Evolutionary conservation across 805 yeast genomes (phyloP).

Genomic region (Metschnikowia anglica): DNA sequence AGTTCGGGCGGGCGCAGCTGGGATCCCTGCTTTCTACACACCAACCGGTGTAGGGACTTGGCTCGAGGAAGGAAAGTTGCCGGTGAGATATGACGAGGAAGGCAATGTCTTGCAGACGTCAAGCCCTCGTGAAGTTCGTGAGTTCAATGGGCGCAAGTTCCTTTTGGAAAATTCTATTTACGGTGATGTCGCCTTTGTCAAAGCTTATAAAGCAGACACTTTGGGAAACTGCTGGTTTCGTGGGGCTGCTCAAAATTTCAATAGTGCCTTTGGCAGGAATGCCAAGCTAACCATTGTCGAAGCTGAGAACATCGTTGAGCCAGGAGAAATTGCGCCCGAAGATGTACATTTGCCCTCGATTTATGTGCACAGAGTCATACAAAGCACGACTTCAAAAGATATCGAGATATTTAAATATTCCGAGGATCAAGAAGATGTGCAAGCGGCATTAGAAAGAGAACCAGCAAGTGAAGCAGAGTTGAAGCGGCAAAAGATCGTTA

Average conservation of each 20-base stretch:
- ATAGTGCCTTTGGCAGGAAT: constrained; percentile 45
- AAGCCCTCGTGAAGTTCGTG: constrained; percentile 43
- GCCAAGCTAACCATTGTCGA: constrained; percentile 49
- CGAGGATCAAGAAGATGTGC: constrained; percentile 12
- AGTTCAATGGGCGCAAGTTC: constrained; percentile 43
- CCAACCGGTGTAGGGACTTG: constrained; percentile 54
- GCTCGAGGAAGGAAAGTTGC: constrained; percentile 49
- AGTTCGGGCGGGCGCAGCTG: constrained; percentile 48
- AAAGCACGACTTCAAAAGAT: constrained; percentile 43
- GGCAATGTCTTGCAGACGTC: constrained; percentile 38
- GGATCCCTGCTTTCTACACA: constrained; percentile 50
- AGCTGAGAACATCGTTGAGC: constrained; percentile 49
- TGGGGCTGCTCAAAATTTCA: constrained; percentile 49
- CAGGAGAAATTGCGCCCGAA: constrained; percentile 45
- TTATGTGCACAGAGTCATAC: constrained; percentile 41
- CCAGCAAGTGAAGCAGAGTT: constrained; percentile 18
- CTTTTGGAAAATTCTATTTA: constrained; percentile 43
- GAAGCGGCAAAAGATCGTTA: constrained; percentile 36
- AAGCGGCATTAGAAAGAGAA: constrained; percentile 5
- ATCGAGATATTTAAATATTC: constrained; percentile 38
- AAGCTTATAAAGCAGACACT: constrained; percentile 44
- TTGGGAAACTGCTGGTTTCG: constrained; percentile 49
- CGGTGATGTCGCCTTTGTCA: constrained; percentile 51
- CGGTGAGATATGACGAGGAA: constrained; percentile 36
- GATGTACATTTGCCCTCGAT: constrained; percentile 49